These are phyloP conservation scores for Pholiota molesta DNA, from an alignment of 768 basidiomycete species.

Conservation along the genomic window DNA sequence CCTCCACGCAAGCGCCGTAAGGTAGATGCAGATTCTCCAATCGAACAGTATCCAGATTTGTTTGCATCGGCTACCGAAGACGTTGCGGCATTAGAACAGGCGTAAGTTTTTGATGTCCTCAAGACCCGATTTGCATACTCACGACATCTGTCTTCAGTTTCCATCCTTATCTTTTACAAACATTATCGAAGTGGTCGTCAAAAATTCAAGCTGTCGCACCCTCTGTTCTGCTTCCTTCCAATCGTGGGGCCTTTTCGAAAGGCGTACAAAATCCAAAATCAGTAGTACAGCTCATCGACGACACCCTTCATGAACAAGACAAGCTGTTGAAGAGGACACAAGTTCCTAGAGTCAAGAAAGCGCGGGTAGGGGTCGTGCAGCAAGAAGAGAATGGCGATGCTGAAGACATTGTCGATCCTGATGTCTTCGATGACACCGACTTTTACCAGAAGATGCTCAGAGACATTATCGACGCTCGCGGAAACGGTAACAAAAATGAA, in stretches of 20 bases:
- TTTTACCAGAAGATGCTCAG: conserved; percentile 92
- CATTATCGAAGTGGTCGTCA: conserved; percentile 91
- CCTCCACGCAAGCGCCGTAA: conserved; percentile 64
- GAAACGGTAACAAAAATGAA: conserved; percentile 43
- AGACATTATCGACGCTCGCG: conserved; percentile 83
- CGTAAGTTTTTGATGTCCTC: conserved; percentile 40
- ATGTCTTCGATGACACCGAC: conserved; percentile 86
- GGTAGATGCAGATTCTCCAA: conserved; percentile 34
- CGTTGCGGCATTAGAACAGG: conserved; percentile 49
- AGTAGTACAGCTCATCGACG: conserved; percentile 78
- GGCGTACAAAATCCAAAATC: conserved; percentile 60
- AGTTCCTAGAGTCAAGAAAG: conserved; percentile 50
- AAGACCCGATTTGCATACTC: background rate
- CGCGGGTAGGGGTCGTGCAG: conserved; percentile 41
- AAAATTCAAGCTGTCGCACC: conserved; percentile 95
- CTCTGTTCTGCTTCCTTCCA: conserved; percentile 69
- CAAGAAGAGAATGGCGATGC: conserved; percentile 34
- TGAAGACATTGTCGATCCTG: conserved; percentile 39
- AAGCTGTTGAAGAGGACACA: conserved; percentile 70
- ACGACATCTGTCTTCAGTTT: conserved; percentile 41
- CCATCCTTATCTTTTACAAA: conserved; percentile 75
- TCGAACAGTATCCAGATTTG: conserved; percentile 35
- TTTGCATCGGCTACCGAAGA: conserved; percentile 47
- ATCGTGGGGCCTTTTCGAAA: conserved; percentile 69
- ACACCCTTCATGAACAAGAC: conserved; percentile 58